Base-by-base conservation (phyloP, 257 asterid species). In the Agastache rugosa region DNA sequence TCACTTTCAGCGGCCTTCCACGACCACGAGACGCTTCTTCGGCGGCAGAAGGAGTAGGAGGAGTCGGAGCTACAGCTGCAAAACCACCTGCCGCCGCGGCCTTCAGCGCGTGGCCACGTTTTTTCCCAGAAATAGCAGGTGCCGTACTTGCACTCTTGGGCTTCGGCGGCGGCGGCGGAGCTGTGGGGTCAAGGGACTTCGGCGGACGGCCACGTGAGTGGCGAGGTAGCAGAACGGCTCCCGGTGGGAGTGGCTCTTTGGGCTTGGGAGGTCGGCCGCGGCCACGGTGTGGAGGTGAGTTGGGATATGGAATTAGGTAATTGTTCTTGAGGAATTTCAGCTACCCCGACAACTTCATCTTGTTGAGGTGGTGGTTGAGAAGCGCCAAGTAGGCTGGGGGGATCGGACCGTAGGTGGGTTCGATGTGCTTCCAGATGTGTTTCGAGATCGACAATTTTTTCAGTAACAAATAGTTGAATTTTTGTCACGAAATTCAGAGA, bases 221-320 rank as follows among this genome's bases (percentile, higher is more conserved):
- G 0, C 96, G 86, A 0, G 94, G 79, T 0, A 83, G 76, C 0
- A 75, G 0, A 83, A n/a, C n/a, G n/a, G n/a, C n/a, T n/a, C n/a
- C n/a, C n/a, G n/a, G n/a, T n/a, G n/a, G n/a, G n/a, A n/a, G 78
- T 1, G 87, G 72, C 0, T 83, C 20, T 75, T 89, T 93, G 5
- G 96, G 89, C 79, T 93, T 93, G 0, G 98, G 97, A 0, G 98
- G 98, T 2, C 98, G 97, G 0, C 98, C 98, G 1, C 98, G 96
- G 22, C 97, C 97, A 0, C 96, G 97, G 1, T 89, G 96, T 1
- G 90, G 93, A 12, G 97, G 96, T 2, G 94, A 79, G 67, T 88
- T 83, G 0, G 93, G 91, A 51, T 88, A 87, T 15, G 93, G 87
- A 27, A 73, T 84, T 53, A 80, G 77, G 90, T 93, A 89, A 62